These are phyloP conservation scores for Parathielavia hyrcaniae DNA, from an alignment of 495 filamentous ascomycete species.

Conservation along the genomic window DNA sequence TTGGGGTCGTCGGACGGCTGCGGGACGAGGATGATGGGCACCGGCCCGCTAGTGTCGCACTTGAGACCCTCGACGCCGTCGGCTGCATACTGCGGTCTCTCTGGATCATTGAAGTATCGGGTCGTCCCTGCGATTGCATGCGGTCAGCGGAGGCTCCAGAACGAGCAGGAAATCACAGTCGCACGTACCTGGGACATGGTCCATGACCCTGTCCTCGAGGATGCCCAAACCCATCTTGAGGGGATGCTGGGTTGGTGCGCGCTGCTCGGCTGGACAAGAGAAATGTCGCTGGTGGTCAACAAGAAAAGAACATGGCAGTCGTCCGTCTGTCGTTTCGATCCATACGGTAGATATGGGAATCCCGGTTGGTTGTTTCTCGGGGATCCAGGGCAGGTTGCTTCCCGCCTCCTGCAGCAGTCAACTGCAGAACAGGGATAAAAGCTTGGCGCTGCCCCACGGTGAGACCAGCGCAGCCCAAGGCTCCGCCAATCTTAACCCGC, in stretches of 20 bases:
- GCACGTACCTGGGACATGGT: slow-evolving; percentile 65
- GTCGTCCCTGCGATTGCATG: slow-evolving; percentile 50
- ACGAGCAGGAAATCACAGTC: not conserved
- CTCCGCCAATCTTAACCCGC: slow-evolving; percentile 9
- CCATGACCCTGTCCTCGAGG: slow-evolving; percentile 56
- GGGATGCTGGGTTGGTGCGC: not conserved
- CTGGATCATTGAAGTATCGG: slow-evolving; percentile 54
- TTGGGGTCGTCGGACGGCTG: slow-evolving; percentile 78
- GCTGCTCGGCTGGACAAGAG: not conserved
- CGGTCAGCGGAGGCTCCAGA: slow-evolving; percentile 5
- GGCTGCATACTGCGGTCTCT: slow-evolving; percentile 38
- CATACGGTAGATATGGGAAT: no score
- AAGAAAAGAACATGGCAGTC: slow-evolving; percentile 3
- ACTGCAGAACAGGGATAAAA: not conserved
- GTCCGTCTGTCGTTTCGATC: not conserved
- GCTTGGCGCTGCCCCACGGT: not conserved
- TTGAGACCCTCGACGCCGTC: slow-evolving; percentile 51
- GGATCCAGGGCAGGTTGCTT: no score
- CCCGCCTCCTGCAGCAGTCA: not conserved
- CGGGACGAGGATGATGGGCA: slow-evolving; percentile 69
- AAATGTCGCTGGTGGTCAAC: not conserved
- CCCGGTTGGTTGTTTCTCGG: no score
- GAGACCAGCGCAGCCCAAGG: not conserved
- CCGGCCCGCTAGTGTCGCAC: slow-evolving; percentile 60
- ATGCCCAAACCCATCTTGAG: slow-evolving; percentile 75